Evolutionary conservation across 371 early-diverging fungal genomes (phyloP), one percentile per base, ranked within the genome.

Genomic region (Ordospora colligata): DNA sequence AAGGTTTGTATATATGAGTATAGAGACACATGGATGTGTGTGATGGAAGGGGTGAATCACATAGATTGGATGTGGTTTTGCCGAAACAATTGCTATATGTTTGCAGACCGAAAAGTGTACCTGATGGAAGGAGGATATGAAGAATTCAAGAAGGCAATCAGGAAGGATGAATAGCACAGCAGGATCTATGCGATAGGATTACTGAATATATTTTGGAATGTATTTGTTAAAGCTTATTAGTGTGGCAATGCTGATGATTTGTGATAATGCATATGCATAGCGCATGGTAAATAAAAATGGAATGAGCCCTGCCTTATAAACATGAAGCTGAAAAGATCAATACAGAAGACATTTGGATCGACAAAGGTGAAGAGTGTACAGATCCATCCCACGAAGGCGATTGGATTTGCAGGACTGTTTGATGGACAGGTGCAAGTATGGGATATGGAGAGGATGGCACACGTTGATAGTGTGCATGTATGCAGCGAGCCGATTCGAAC

Each of bases 361-460:
- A 9, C 80, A 23, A 53, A 79, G 42, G 73, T 82, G 27, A 83
- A 83, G 53, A 63, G 72, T 23, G 42, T 83, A 22, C 69, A 51
- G 23, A 45, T 53, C 10, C 80, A 81, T 49, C 69, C 66, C 17
- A 79, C 71, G n/a, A 73, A 78, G n/a, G 75, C 78, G 1, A n/a
- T 82, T 14, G 58, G 65, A 8, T 19, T 83, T 11, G 67, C 69
- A n/a, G 70, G 65, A 4, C 43, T 82, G 22, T 83, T 74, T 63
- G 78, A 53, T 52, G 84, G 84, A 49, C 78, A 80, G 14, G 52
- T 81, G 19, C 73, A 80, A 44, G 22, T 80, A 14, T 82, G 78
- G 77, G 77, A 82, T 45, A 70, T 75, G 23, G 47, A n/a, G 19
- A 74, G 44, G 9, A 54, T 65, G 52, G 17, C 11, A 1, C 12